A percentile compares a stretch with the other conserved stretches of the same genome.
Evolutionary conservation across 208 protist genomes (phyloP).

Genomic region (Strigomonas culicis): DNA sequence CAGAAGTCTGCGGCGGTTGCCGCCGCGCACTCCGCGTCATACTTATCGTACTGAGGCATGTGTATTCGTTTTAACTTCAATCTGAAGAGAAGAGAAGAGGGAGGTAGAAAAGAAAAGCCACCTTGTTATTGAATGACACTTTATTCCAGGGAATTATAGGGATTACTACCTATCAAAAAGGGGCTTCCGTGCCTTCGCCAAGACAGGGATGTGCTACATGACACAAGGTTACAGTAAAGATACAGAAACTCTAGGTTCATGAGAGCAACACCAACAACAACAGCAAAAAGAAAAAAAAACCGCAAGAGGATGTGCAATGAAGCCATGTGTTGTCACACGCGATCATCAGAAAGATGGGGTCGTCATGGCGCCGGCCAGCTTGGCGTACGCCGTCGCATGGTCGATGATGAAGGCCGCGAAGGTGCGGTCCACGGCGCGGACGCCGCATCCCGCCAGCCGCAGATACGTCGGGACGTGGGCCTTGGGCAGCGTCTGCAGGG

Average conservation of each 20-base stretch:
- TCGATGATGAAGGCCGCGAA: slow-evolving; percentile 26
- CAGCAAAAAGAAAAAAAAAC: neutral
- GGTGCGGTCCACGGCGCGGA: slow-evolving; percentile 24
- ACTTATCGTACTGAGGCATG: neutral
- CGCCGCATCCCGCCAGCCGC: slow-evolving; percentile 30
- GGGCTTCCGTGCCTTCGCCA: neutral
- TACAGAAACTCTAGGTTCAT: neutral
- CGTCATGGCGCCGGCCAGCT: neutral
- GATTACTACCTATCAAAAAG: neutral
- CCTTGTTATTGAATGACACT: neutral
- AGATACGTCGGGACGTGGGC: slow-evolving; percentile 26
- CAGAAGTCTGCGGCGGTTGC: slow-evolving; percentile 1
- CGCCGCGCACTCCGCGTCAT: neutral
- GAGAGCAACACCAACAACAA: neutral
- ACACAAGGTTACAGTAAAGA: neutral
- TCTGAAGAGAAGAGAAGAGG: slow-evolving; percentile 3
- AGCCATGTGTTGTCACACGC: neutral
- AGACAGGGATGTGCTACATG: neutral
- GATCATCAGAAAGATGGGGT: neutral
- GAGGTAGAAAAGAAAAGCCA: slow-evolving; percentile 12
- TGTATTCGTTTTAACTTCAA: neutral
- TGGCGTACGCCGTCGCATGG: slow-evolving; percentile 1
- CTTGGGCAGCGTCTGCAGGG: neutral
- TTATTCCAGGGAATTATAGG: neutral
- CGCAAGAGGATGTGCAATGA: too few species aligned